phyloP scores from a whole-genome alignment of 768 basidiomycete species.

The Paxillus involutus region DNA sequence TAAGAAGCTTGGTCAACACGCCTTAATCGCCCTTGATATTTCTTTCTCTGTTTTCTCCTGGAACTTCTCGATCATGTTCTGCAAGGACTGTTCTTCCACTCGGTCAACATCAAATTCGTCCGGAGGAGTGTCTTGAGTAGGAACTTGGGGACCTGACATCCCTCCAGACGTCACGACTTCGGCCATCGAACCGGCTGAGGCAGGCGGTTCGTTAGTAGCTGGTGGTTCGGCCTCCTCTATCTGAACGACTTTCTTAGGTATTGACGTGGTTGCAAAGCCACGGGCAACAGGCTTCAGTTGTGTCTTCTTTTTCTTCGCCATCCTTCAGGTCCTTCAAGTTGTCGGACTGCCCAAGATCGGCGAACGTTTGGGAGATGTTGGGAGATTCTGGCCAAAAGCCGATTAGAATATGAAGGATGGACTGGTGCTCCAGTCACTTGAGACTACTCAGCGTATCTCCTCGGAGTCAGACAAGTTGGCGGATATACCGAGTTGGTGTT shows the following conservation, averaged over 20 bases:
- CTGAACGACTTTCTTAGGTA: conserved; percentile 68
- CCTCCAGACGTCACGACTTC: conserved; percentile 3
- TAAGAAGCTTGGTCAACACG: conserved; percentile 22
- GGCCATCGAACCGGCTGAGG: conserved; percentile 3
- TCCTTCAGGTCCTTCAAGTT: conserved; percentile 21
- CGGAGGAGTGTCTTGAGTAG: conserved; percentile 3
- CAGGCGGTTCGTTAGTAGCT: conserved; percentile 4
- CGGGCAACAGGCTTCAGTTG: conserved; percentile 73
- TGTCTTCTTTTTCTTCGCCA: conserved; percentile 87
- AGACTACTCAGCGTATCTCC: not conserved
- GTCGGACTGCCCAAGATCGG: not conserved
- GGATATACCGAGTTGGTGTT: not conserved
- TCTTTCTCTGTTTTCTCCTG: conserved; percentile 92
- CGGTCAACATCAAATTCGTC: conserved; percentile 38
- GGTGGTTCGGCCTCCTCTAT: conserved; percentile 24
- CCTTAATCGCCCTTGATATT: conserved; percentile 70
- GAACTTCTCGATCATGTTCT: conserved; percentile 73
- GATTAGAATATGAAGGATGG: not conserved
- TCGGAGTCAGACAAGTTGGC: not conserved
- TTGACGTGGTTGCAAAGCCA: conserved; percentile 80
- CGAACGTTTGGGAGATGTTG: not conserved
- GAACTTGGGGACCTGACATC: not conserved
- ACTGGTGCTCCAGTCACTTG: not conserved
- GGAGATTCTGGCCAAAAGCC: not conserved
- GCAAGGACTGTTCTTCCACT: conserved; percentile 58